Percentiles rank a stretch among this genome's conserved stretches.
These are phyloP conservation scores for Amylostereum areolatum DNA, from an alignment of 1,284 basidiomycete species.

Conservation along the genomic window DNA sequence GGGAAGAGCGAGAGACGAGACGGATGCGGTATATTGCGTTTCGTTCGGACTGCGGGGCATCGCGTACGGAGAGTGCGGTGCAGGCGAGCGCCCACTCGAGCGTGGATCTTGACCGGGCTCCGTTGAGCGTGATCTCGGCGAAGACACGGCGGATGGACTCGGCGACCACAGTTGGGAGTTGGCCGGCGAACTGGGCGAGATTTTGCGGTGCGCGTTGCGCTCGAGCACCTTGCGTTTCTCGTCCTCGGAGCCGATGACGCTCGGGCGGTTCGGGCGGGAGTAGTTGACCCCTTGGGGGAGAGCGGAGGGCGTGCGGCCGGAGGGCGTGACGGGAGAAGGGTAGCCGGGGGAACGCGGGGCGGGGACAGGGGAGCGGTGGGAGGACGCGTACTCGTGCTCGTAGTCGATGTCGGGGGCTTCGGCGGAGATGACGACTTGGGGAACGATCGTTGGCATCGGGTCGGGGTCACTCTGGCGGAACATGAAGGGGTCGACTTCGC, in stretches of 20 bases:
- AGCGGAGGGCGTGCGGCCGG: constrained; percentile 16
- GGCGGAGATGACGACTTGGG: neutral
- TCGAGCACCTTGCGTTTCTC: constrained; percentile 56
- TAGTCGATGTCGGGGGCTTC: neutral
- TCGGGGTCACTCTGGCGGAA: neutral
- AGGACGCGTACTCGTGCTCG: neutral
- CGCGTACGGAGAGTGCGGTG: no score
- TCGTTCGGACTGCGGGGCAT: no score
- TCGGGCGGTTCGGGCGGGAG: constrained; percentile 48
- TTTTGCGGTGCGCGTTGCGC: constrained; percentile 39
- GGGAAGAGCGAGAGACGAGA: no score
- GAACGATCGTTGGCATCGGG: neutral
- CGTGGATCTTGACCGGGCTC: no score
- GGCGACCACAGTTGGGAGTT: no score
- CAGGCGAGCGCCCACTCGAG: no score
- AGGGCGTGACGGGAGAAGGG: constrained; percentile 4
- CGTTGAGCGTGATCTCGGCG: no score
- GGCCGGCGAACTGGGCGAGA: constrained; percentile 8
- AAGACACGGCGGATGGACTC: no score
- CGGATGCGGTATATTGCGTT: no score
- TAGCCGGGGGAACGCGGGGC: constrained; percentile 9
- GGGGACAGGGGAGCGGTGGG: constrained; percentile 23
- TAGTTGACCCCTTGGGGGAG: constrained; percentile 35
- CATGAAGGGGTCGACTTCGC: constrained; percentile 1
- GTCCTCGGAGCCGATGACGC: constrained; percentile 39